Conservation (phyloP, 345 rosid species). For the Linum tenue region DNA sequence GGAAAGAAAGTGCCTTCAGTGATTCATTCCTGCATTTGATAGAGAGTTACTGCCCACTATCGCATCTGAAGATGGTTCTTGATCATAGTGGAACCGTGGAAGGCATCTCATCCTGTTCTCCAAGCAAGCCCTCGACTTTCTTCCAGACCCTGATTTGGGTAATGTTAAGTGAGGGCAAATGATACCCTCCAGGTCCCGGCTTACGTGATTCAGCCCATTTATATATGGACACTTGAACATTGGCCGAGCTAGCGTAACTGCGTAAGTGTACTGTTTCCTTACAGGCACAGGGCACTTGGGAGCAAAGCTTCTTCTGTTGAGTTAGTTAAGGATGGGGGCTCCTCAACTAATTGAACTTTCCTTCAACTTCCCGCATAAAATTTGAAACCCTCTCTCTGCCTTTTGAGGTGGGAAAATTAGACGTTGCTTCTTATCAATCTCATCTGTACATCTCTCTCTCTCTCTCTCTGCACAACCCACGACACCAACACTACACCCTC, state of each 20-base stretch:
- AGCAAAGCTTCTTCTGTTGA: background rate
- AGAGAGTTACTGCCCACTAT: too few relatives aligned
- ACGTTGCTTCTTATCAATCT: slow-evolving; percentile 22
- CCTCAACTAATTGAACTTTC: background rate
- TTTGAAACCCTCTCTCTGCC: background rate
- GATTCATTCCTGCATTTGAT: too few relatives aligned
- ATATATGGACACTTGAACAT: background rate
- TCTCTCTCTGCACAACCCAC: slow-evolving; percentile 5
- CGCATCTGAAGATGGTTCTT: too few relatives aligned
- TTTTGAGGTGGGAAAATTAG: background rate
- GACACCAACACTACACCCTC: slow-evolving; percentile 9
- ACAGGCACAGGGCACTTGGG: background rate
- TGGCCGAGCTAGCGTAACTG: background rate
- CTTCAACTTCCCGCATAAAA: background rate
- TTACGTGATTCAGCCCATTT: too few relatives aligned
- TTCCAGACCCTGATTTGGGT: too few relatives aligned
- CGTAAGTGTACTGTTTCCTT: background rate
- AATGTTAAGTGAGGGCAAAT: too few relatives aligned
- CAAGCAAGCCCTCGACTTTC: too few relatives aligned
- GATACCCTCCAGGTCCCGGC: too few relatives aligned
- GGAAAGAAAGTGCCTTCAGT: too few relatives aligned
- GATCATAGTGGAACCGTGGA: too few relatives aligned
- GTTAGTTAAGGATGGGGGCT: background rate
- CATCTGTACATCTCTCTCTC: background rate
- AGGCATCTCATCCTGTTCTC: too few relatives aligned